A percentile compares a stretch with the other conserved stretches of the same genome.
Conservation (phyloP, 2,329 filamentous ascomycete genomes). For the Colletotrichum godetiae region DNA sequence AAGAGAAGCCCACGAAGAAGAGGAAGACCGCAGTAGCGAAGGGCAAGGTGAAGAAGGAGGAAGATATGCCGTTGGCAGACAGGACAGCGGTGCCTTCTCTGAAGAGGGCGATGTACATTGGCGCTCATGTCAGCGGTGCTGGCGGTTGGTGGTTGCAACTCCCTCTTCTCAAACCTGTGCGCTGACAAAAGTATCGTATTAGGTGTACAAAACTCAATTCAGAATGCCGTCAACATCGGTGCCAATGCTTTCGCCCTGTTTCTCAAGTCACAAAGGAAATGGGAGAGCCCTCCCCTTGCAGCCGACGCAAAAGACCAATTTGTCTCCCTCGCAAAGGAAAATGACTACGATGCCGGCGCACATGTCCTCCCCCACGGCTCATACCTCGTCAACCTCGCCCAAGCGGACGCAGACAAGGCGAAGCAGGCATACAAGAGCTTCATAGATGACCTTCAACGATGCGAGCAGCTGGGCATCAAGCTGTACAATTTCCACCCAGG, state of each 20-base stretch:
- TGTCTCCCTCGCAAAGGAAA: slow-evolving; percentile 72
- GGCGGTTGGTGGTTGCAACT: slow-evolving; percentile 70
- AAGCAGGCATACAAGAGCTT: slow-evolving; percentile 88
- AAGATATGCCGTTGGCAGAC: slow-evolving; percentile 71
- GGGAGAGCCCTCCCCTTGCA: slow-evolving; percentile 83
- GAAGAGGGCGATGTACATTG: slow-evolving; percentile 81
- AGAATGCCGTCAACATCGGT: slow-evolving; percentile 82
- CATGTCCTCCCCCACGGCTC: slow-evolving; percentile 92
- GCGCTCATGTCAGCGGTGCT: slow-evolving; percentile 90
- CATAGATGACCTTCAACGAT: slow-evolving; percentile 87
- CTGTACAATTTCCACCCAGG: slow-evolving; percentile 99
- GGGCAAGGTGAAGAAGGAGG: slow-evolving; percentile 47
- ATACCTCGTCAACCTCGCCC: slow-evolving; percentile 95
- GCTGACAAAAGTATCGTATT: slow-evolving; percentile 11
- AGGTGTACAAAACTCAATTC: slow-evolving; percentile 91
- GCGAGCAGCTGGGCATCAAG: slow-evolving; percentile 84
- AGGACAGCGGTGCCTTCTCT: slow-evolving; percentile 74
- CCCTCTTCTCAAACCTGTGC: background rate
- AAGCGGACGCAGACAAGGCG: slow-evolving; percentile 82
- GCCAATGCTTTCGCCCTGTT: slow-evolving; percentile 96
- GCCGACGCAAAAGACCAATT: slow-evolving; percentile 77
- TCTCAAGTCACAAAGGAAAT: slow-evolving; percentile 96
- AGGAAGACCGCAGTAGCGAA: slow-evolving; percentile 49
- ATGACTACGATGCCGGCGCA: slow-evolving; percentile 76
- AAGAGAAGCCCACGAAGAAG: slow-evolving; percentile 53